Conservation (phyloP, 306 rosid genomes). For the Prunus kanzakura region DNA sequence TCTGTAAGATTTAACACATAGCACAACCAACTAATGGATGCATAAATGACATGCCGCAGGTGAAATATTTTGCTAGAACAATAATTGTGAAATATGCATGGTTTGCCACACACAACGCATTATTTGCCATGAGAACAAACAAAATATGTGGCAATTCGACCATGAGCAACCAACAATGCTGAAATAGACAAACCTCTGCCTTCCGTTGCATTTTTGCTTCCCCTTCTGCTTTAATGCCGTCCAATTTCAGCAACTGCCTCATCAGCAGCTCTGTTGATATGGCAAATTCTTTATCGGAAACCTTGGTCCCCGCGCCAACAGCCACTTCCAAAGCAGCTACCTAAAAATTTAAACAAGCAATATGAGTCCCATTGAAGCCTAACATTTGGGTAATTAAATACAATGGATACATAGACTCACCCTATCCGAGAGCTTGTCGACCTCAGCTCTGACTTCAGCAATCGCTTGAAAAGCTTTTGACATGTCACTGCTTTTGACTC, state of each 20-base stretch:
- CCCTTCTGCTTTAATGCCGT: constrained; percentile 81
- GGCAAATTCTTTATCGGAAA: constrained; percentile 69
- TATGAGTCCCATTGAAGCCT: constrained; percentile 8
- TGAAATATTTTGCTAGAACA: neutral
- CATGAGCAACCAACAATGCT: neutral
- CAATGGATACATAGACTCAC: constrained; percentile 29
- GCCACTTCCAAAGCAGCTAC: constrained; percentile 73
- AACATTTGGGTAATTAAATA: neutral
- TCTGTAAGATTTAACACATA: neutral
- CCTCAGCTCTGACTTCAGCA: constrained; percentile 64
- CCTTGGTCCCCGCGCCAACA: constrained; percentile 64
- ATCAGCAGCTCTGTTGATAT: constrained; percentile 71
- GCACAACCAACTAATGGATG: neutral
- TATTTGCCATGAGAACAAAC: neutral
- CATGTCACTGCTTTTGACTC: constrained; percentile 36
- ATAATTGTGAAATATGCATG: neutral
- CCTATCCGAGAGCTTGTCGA: constrained; percentile 72
- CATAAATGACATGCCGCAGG: neutral
- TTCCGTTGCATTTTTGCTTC: constrained; percentile 78
- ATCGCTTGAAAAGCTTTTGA: constrained; percentile 55
- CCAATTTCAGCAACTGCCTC: constrained; percentile 83
- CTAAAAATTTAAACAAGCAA: constrained; percentile 33
- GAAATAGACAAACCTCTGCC: constrained; percentile 60
- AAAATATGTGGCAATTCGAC: neutral
- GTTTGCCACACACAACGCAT: neutral